Conservation (phyloP, 805 yeast genomes). For the Nakazawaea ernobii region DNA sequence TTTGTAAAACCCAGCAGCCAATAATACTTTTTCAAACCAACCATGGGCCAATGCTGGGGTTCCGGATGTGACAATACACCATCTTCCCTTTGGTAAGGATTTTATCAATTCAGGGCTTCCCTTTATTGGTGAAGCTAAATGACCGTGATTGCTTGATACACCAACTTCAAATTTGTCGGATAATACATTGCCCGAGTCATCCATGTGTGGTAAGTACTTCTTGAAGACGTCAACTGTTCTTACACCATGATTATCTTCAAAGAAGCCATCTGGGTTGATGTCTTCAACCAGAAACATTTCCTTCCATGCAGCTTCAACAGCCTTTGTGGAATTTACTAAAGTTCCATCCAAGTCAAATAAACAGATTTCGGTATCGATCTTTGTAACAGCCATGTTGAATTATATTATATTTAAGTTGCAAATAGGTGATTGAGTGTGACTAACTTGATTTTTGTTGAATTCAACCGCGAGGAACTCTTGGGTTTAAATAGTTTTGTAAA, state of each 20-base stretch:
- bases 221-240: slow-evolving; percentile 76
- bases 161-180: slow-evolving; percentile 47
- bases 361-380: slow-evolving; percentile 15
- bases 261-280: slow-evolving; percentile 64
- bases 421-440: not conserved
- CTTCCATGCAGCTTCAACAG: slow-evolving; percentile 80
- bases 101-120: slow-evolving; percentile 66
- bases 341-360: slow-evolving; percentile 89
- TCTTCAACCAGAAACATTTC: slow-evolving; percentile 61
- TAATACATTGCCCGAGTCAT: slow-evolving; percentile 57
- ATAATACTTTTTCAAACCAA: slow-evolving; percentile 66
- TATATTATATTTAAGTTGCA: not conserved
- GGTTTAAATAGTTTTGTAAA: too few species aligned
- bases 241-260: slow-evolving; percentile 75
- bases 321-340: slow-evolving; percentile 74
- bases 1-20: slow-evolving; percentile 33
- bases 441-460: not conserved
- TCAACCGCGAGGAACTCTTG: not conserved
- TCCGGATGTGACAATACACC: slow-evolving; percentile 90
- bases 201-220: slow-evolving; percentile 71
- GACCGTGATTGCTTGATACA: slow-evolving; percentile 68
- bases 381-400: slow-evolving; percentile 10
- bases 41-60: slow-evolving; percentile 69
- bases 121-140: slow-evolving; percentile 66
- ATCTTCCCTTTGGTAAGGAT: slow-evolving; percentile 51